phyloP scores from a whole-genome alignment of 2,329 filamentous ascomycete species.

The Zasmidium cellare region DNA sequence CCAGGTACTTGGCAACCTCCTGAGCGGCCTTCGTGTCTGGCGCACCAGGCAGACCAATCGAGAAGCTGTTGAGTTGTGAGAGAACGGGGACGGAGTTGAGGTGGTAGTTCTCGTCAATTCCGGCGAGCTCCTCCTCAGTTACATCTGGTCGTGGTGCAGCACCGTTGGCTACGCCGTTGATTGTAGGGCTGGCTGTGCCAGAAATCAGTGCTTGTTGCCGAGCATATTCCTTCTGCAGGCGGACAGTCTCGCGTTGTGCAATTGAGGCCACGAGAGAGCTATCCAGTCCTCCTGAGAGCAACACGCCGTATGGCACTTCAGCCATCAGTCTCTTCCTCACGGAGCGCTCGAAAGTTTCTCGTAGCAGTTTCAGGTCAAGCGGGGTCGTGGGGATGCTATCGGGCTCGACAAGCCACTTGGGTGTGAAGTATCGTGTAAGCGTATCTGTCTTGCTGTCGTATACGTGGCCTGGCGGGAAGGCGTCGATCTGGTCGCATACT shows the following conservation, averaged over 20 bases:
- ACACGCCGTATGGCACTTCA: constrained; percentile 94
- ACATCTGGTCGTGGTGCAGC: constrained; percentile 48
- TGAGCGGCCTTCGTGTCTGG: constrained; percentile 90
- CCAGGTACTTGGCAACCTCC: constrained; percentile 93
- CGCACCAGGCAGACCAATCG: constrained; percentile 89
- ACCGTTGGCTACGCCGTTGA: constrained; percentile 41
- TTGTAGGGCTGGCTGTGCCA: constrained; percentile 28
- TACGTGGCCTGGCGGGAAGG: constrained; percentile 92
- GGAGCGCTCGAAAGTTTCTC: constrained; percentile 80
- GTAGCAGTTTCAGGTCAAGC: constrained; percentile 78
- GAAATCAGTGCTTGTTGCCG: constrained; percentile 42
- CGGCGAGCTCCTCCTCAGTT: constrained; percentile 73
- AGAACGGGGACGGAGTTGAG: constrained; percentile 87
- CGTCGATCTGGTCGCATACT: constrained; percentile 91
- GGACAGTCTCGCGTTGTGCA: constrained; percentile 85
- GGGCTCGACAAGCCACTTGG: constrained; percentile 83
- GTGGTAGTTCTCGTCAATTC: constrained; percentile 90
- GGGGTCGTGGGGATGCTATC: constrained; percentile 74
- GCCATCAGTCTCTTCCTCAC: constrained; percentile 98
- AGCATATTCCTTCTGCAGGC: constrained; percentile 51
- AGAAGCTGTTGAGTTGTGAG: constrained; percentile 97
- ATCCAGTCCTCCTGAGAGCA: constrained; percentile 92
- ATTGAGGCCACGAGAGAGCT: constrained; percentile 94
- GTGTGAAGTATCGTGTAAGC: constrained; percentile 85
- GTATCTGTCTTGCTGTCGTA: constrained; percentile 91